A percentile compares a stretch with the other conserved stretches of the same genome.
phyloP scores from a whole-genome alignment of 768 basidiomycete species.

The Tulasnella sp. region DNA sequence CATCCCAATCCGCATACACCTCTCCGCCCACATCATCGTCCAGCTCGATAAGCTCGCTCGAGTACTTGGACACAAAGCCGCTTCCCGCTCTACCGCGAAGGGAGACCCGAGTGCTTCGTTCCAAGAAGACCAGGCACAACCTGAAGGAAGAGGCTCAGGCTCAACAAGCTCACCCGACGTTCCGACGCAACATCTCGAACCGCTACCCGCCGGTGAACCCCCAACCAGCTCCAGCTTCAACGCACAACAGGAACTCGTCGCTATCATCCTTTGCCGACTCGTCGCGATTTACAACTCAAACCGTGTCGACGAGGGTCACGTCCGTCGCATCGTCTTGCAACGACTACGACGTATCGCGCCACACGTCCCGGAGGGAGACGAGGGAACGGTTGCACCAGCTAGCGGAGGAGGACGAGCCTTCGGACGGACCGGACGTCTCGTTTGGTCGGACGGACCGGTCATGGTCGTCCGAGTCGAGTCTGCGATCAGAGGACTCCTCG shows the following conservation, averaged over 20 bases:
- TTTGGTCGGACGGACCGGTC: not conserved
- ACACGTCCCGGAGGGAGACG: not conserved
- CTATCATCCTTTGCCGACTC: slow-evolving; percentile 6
- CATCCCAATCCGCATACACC: not conserved
- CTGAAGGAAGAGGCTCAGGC: not conserved
- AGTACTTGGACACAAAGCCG: not conserved
- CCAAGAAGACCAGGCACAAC: not conserved
- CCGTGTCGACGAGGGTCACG: not conserved
- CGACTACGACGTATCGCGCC: not conserved
- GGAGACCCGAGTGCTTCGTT: not conserved
- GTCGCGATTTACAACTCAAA: not conserved
- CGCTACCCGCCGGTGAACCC: not conserved
- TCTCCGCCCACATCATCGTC: not conserved
- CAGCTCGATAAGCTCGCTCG: not conserved
- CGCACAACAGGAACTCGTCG: slow-evolving; percentile 7
- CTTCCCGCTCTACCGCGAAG: not conserved
- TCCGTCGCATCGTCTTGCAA: not conserved
- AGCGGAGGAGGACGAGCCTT: not conserved
- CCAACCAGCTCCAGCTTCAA: not conserved
- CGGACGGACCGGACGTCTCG: not conserved
- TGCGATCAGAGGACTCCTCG: not conserved
- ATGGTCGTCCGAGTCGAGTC: not conserved
- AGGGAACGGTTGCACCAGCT: not conserved
- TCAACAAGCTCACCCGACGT: not conserved
- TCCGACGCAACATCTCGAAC: slow-evolving; percentile 3